A percentile compares a stretch with the other conserved stretches of the same genome.
These are phyloP conservation scores for Fistulinella prunicolor DNA, from an alignment of 768 basidiomycete species.

Conservation along the genomic window DNA sequence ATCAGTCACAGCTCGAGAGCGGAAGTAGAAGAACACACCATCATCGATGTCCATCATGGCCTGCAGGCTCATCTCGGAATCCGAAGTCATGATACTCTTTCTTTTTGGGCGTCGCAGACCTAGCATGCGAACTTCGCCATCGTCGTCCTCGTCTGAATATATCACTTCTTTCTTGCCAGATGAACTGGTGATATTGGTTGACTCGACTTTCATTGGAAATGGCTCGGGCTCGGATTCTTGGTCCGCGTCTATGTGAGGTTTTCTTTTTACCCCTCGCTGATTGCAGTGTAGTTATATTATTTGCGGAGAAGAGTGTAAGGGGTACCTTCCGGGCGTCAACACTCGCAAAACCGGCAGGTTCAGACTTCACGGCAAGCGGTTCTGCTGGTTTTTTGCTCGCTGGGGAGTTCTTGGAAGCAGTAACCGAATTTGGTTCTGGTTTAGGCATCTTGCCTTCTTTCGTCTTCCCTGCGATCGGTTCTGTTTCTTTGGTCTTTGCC, in stretches of 20 bases:
- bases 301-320: background rate
- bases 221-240: slow-evolving; percentile 28
- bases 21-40: slow-evolving; percentile 41
- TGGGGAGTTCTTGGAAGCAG: background rate
- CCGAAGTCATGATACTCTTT: slow-evolving; percentile 39
- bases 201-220: slow-evolving; percentile 6
- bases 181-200: slow-evolving; percentile 4
- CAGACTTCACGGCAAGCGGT: background rate
- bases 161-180: slow-evolving; percentile 47
- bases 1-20: slow-evolving; percentile 14
- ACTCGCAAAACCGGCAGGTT: background rate
- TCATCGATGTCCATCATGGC: slow-evolving; percentile 81
- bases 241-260: slow-evolving; percentile 31
- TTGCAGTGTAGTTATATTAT: slow-evolving; percentile 19
- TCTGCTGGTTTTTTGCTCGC: background rate
- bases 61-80: slow-evolving; percentile 43
- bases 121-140: slow-evolving; percentile 31
- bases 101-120: slow-evolving; percentile 28
- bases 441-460: slow-evolving; percentile 21
- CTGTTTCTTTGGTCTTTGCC: slow-evolving; percentile 45
- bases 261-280: slow-evolving; percentile 41
- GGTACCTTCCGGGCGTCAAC: slow-evolving; percentile 6
- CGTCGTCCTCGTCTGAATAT: slow-evolving; percentile 58
- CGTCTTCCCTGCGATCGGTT: slow-evolving; percentile 1
- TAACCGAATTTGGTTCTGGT: background rate